Base-by-base conservation (phyloP, 2,329 filamentous ascomycete genomes). In the Colletotrichum sp. region DNA sequence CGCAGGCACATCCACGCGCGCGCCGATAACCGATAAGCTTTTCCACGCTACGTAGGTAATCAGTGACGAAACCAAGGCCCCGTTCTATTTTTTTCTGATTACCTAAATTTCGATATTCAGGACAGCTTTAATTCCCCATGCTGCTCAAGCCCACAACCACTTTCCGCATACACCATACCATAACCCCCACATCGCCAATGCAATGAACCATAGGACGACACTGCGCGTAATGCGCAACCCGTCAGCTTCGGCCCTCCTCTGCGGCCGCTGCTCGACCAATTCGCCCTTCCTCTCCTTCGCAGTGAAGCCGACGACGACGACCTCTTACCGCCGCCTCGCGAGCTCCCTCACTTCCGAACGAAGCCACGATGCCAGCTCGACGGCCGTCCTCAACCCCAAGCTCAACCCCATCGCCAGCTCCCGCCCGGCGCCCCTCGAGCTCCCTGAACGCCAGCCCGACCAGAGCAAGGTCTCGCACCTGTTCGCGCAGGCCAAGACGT, bases 321-420 rank as follows among this genome's bases (percentile, higher is more conserved):
- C 64, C 34, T 59, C 71, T 64, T 61, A 68, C 65, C 59, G 68
- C 28, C 72, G 77, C 30, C 72, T 72, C 55, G 52, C 65, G 30
- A 74, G 71, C 68, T 72, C 75, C 65, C 25, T 30, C 68, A 27
- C 60, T 19, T 32, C 71, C 60, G 63, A 55, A 55, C 25, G 61
- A 39, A 27, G 60, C 55, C 32, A 73, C 60, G 57, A 16, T 15
- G 32, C 60, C 27, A 27, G 60, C 67, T 72, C 68, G 63, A 57
- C 59, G 28, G 64, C 44, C 39, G 52, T 65, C 60, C 64, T 70
- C 59, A 66, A 30, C 52, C 30, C 64, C 52, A 78, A 81, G 36
- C 81, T 96, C 79, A 98, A 98, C 85, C 93, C 94, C 0, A 94
- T 95, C 0, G 81, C 86, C 12, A 91, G 92, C 63, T 97, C 95